phyloP scores from a whole-genome alignment of 805 yeast genomes.

The Saturnispora sekii region DNA sequence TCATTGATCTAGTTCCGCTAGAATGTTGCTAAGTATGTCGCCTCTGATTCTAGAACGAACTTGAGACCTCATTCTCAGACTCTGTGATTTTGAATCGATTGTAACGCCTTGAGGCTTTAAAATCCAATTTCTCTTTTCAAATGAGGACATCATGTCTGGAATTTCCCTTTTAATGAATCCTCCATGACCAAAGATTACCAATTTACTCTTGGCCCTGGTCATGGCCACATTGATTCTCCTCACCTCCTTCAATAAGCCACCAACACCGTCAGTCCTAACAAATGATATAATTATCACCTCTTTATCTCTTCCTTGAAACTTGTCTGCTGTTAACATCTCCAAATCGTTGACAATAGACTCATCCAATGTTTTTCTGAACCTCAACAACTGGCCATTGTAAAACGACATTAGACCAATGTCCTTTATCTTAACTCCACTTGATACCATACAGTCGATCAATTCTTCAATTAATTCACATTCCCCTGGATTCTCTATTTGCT shows the following conservation, averaged over 20 bases:
- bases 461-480: slow-evolving; percentile 63
- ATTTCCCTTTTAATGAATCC: slow-evolving; percentile 48
- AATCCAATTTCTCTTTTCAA: slow-evolving; percentile 54
- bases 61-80: not conserved
- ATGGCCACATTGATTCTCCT: slow-evolving; percentile 90
- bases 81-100: not conserved
- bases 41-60: slow-evolving; percentile 7
- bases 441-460: slow-evolving; percentile 46
- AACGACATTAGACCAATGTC: slow-evolving; percentile 84
- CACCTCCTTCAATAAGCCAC: slow-evolving; percentile 80
- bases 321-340: slow-evolving; percentile 88
- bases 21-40: not conserved
- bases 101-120: slow-evolving; percentile 36
- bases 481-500: slow-evolving; percentile 58
- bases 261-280: slow-evolving; percentile 76
- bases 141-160: slow-evolving; percentile 48
- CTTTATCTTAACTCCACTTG: slow-evolving; percentile 48
- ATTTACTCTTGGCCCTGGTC: slow-evolving; percentile 79
- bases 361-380: slow-evolving; percentile 26
- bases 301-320: slow-evolving; percentile 93
- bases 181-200: slow-evolving; percentile 74
- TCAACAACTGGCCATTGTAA: slow-evolving; percentile 68
- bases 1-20: slow-evolving; percentile 1
- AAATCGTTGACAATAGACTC: slow-evolving; percentile 28
- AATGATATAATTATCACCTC: slow-evolving; percentile 83